These are phyloP conservation scores for Grifola frondosa DNA, from an alignment of 1,284 basidiomycete species.

Conservation along the genomic window DNA sequence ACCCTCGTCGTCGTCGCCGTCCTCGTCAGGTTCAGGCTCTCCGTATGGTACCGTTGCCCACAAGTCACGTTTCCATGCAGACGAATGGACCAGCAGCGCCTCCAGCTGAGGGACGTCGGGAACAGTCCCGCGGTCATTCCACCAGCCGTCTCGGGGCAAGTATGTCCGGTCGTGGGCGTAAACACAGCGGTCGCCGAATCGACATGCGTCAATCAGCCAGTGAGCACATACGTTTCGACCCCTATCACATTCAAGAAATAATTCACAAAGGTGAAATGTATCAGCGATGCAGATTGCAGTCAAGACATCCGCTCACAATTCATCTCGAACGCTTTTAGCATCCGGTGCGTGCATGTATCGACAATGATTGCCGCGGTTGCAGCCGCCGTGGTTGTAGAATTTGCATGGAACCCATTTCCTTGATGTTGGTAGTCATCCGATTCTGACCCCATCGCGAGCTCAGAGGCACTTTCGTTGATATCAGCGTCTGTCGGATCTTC, in stretches of 20 bases:
- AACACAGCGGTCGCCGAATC: slow-evolving; percentile 32
- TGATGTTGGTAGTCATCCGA: slow-evolving; percentile 47
- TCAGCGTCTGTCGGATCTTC: slow-evolving; percentile 29
- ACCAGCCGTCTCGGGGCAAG: slow-evolving; percentile 34
- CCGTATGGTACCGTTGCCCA: neutral
- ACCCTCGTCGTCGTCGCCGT: slow-evolving; percentile 2
- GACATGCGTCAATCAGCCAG: slow-evolving; percentile 35
- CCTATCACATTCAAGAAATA: neutral
- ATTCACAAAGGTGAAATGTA: neutral
- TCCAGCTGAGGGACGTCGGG: neutral
- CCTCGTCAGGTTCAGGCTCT: slow-evolving; percentile 2
- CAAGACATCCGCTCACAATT: slow-evolving; percentile 43
- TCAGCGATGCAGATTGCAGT: slow-evolving; percentile 30
- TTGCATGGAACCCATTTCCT: slow-evolving; percentile 51
- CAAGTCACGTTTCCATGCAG: slow-evolving; percentile 3
- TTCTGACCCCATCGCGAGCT: slow-evolving; percentile 36
- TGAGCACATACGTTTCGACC: slow-evolving; percentile 5
- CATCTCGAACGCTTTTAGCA: slow-evolving; percentile 46
- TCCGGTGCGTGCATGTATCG: slow-evolving; percentile 49
- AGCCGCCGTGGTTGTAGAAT: slow-evolving; percentile 50
- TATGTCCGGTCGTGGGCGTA: slow-evolving; percentile 37
- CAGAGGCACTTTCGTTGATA: slow-evolving; percentile 6
- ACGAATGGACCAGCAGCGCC: too few species aligned
- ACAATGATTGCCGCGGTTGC: slow-evolving; percentile 39
- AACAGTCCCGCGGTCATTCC: slow-evolving; percentile 16